These are phyloP conservation scores for Erodium texanum DNA, from an alignment of 441 rosid genomes.

Conservation along the genomic window DNA sequence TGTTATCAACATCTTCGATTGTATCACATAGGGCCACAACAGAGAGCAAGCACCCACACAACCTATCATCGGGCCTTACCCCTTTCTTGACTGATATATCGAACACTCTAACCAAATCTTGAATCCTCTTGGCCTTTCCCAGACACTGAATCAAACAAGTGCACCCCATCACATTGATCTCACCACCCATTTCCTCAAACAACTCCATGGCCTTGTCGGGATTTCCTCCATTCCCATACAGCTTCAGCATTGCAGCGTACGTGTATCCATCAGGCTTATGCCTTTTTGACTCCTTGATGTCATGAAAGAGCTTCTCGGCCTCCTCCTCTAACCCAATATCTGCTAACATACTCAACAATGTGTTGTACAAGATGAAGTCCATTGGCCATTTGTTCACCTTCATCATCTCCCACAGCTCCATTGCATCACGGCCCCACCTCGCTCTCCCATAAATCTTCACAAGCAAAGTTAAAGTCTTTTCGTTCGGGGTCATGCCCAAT, in stretches of 20 bases:
- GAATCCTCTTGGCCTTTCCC: slow-evolving; percentile 59
- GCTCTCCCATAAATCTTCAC: slow-evolving; percentile 87
- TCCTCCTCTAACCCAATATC: slow-evolving; percentile 82
- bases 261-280: slow-evolving; percentile 76
- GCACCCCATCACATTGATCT: slow-evolving; percentile 78
- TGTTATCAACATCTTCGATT: slow-evolving; percentile 44
- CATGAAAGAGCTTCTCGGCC: slow-evolving; percentile 69
- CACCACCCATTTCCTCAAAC: slow-evolving; percentile 45
- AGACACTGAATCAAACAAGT: slow-evolving; percentile 82
- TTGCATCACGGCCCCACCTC: slow-evolving; percentile 81
- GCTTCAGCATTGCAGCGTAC: slow-evolving; percentile 79
- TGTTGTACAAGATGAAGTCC: slow-evolving; percentile 77
- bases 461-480: slow-evolving; percentile 71
- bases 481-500: slow-evolving; percentile 58
- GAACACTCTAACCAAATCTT: slow-evolving; percentile 64
- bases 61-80: slow-evolving; percentile 68
- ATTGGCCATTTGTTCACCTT: slow-evolving; percentile 63
- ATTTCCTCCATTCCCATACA: slow-evolving; percentile 67
- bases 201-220: slow-evolving; percentile 57
- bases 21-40: slow-evolving; percentile 61
- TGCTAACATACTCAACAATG: slow-evolving; percentile 86
- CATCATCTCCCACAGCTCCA: slow-evolving; percentile 70
- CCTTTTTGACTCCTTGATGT: slow-evolving; percentile 54
- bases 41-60: slow-evolving; percentile 79
- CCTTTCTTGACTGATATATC: slow-evolving; percentile 39